Base-by-base conservation (phyloP, 2,329 filamentous ascomycete species). In the Xylariaceae sp. region DNA sequence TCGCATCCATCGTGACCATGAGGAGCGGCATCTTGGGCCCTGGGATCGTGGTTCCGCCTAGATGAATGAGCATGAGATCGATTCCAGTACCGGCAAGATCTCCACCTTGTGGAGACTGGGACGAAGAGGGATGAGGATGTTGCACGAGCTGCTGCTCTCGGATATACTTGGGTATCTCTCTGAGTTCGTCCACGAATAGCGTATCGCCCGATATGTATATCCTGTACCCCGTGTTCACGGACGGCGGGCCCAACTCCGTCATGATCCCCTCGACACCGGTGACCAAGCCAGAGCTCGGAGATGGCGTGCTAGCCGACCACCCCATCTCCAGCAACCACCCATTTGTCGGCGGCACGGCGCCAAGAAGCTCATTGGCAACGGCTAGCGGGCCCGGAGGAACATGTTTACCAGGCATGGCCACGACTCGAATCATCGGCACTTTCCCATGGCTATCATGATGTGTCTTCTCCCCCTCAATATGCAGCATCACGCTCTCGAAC, bases 161-260 rank as follows among this genome's bases (percentile, higher is more conserved):
- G 64, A 86, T 83, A 48, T 61, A 61, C 50, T 34, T 51, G 0
- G 82, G 81, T 45, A 89, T 88, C 61, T 83, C 77, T 52, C 81
- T 78, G 0, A 88, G 77, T 53, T 88, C 85, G 64, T 84, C 79
- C 18, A 85, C 78, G 67, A 86, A 75, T 6, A 88, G 74, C 1
- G 85, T 88, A 68, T 88, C 85, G 17, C 85, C 85, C 0, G 84
- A 84, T 60, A 88, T 87, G 71, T 88, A 88, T 66, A 88, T 86
- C 11, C 80, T 72, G 66, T 84, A 85, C 1, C 82, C 80, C 18
- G 72, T 75, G 9, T 76, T 68, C 60, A 82, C 77, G 3, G 66
- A 63, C 2, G 58, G 62, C 42, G 61, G n/a, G 17, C 65, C 65
- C 11, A 7, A 54, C 15, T 11, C 39, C 8, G 49, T 23, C 23